Evolutionary conservation across 2,329 filamentous ascomycete genomes (phyloP).

Genomic region (Fusarium illudens): DNA sequence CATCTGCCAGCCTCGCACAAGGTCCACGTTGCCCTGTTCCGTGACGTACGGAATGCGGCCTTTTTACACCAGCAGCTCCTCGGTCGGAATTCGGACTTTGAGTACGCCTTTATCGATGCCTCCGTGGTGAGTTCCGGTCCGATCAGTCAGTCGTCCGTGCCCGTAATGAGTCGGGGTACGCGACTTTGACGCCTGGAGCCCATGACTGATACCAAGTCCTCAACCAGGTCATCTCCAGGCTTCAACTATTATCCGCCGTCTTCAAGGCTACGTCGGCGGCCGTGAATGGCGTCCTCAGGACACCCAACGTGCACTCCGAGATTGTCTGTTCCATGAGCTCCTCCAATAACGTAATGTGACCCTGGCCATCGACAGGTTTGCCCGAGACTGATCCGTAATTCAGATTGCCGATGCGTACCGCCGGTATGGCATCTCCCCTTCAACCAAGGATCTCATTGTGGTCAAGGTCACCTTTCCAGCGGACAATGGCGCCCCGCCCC

Average conservation of each 20-base stretch:
- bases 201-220: constrained; percentile 7
- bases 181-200: constrained; percentile 11
- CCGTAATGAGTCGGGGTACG: constrained; percentile 9
- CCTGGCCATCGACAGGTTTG: not conserved
- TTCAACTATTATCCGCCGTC: constrained; percentile 77
- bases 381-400: constrained; percentile 13
- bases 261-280: constrained; percentile 79
- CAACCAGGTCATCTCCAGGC: constrained; percentile 71
- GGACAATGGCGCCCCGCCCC: constrained; percentile 51
- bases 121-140: constrained; percentile 65
- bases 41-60: constrained; percentile 76
- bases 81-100: constrained; percentile 82
- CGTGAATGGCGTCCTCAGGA: constrained; percentile 70
- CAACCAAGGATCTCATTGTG: constrained; percentile 76
- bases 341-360: constrained; percentile 75
- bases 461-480: constrained; percentile 75
- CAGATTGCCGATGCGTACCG: constrained; percentile 93
- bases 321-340: constrained; percentile 82
- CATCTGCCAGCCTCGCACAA: constrained; percentile 75
- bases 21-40: constrained; percentile 79
- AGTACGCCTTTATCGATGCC: constrained; percentile 94
- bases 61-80: constrained; percentile 86
- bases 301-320: constrained; percentile 88
- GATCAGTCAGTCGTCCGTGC: not conserved
- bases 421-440: constrained; percentile 80